Evolutionary conservation across 768 basidiomycete genomes (phyloP), one percentile per base, ranked within the genome.

Genomic region (Rickenella mellea): DNA sequence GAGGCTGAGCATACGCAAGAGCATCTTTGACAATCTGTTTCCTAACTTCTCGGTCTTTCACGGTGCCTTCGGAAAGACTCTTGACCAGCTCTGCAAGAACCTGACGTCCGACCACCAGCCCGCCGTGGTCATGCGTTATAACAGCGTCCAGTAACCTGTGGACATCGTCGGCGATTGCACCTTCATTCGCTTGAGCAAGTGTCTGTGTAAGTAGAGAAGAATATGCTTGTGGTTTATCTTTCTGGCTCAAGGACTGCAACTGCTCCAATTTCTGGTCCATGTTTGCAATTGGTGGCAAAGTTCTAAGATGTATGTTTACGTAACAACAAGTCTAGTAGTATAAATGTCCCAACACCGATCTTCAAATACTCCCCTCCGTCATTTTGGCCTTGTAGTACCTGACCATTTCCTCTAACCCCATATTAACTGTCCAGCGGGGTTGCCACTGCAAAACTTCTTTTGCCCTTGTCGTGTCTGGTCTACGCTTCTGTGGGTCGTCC

Each of bases 371-470:
- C 21, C 88, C 88, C 60, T 91, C 88, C 2, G 73, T 76, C 75
- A 91, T 83, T 64, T 83, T 89, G 15, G 82, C 78, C 63, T 88
- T 90, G 69, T 91, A 94, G 62, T 91, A 94, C 45, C 85, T 67
- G 27, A 90, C 83, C 85, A 93, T 94, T 68, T 94, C 92, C 66
- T 91, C 89, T 39, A 97, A 61, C 21, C 93, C 93, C 80, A 90
- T 91, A 49, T 78, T 75, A 38, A 96, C 86, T 24, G 81, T 83
- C 90, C 92, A 99, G 54, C 79, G 71, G 10, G 94, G 91, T 59
- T 94, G 80, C 96, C 96, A 99, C 12, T 71, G 67, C 31, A 99
- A 74, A 22, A 69, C 59, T 54, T 85, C 71, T 63, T 88, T 89
- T 41, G 96, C 96, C 36, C 91, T 71, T 12, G 86, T 80, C 17